Base-by-base conservation (phyloP, 768 basidiomycete genomes). In the Tulasnella sp. region DNA sequence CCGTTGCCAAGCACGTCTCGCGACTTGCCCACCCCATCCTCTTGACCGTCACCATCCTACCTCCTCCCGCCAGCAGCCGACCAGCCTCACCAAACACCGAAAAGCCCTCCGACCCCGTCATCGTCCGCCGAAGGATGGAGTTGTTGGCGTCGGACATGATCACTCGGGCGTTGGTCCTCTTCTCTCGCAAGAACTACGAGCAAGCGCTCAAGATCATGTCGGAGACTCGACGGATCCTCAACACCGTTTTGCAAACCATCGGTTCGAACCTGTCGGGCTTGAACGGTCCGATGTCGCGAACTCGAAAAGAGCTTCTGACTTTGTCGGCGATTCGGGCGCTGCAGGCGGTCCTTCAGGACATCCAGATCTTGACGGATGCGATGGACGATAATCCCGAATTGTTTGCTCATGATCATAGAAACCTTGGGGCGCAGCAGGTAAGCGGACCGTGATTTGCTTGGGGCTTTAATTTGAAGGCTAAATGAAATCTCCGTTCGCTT, bases 381-480 rank as follows among this genome's bases (percentile, higher is more conserved):
- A 84, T 97, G 78, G 93, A 95, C 71, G 93, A 97, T 81, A 93
- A 96, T 80, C 90, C 93, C 11, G 94, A 95, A 76, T 80, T 93
- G 83, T 99, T 99, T 84, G 95, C 93, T 39, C 91, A 93, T 81
- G 94, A 96, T 82, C 93, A 96, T 81, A 87, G 96, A 75, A 97
- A 97, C 83, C 96, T 95, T 83, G 96, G 94, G 74, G 96, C 97
- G 76, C 97, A 99, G 82, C 97, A 97, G 90, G 94, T 94, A 78
- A 76, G 75, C 70, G 0, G 45, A 19, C 29, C 36, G 3, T 17
- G 11, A 22, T 4, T 37, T 74, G 68, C 39, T 58, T 17, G 37
- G 31, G 29, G 54, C 77, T 76, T 19, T 29, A 34, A n/a, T n/a
- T 29, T 70, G 71, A 38, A 14, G 31, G 67, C 12, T 5, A 58